Evolutionary conservation across 2,329 filamentous ascomycete genomes (phyloP).

Genomic region (Colletotrichum sansevieriae): DNA sequence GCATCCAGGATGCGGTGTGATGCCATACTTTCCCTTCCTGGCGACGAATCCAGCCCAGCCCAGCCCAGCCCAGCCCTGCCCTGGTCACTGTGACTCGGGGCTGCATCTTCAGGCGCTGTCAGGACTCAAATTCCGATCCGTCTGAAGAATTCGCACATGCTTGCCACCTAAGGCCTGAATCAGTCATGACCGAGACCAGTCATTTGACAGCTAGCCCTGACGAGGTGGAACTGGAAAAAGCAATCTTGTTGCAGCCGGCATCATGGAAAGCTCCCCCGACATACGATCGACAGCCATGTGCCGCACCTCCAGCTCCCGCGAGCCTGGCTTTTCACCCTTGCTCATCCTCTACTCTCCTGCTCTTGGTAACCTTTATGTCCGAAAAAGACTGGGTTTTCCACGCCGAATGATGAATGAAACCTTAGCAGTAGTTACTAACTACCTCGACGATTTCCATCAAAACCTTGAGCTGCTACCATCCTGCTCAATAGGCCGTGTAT

Average conservation of each 20-base stretch:
- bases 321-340: conserved; percentile 14
- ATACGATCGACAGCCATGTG: conserved; percentile 35
- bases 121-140: conserved; percentile 19
- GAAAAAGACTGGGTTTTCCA: no score
- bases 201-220: conserved; percentile 19
- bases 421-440: no score
- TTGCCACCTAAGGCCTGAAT: background rate
- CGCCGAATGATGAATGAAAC: no score
- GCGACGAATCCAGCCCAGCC: conserved; percentile 2
- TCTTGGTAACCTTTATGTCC: no score
- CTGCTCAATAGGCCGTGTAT: conserved; percentile 26
- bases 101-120: conserved; percentile 2
- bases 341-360: background rate
- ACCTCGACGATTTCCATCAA: no score
- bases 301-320: conserved; percentile 21
- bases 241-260: conserved; percentile 32
- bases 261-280: conserved; percentile 21
- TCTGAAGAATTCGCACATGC: conserved; percentile 36
- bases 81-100: background rate
- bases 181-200: background rate
- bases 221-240: conserved; percentile 34
- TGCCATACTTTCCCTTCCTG: conserved; percentile 18
- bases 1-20: conserved; percentile 11
- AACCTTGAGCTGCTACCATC: background rate
- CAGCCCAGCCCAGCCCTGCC: background rate